phyloP scores from a whole-genome alignment of 2,329 filamentous ascomycete species.

The Aspergillus pseudonomiae region DNA sequence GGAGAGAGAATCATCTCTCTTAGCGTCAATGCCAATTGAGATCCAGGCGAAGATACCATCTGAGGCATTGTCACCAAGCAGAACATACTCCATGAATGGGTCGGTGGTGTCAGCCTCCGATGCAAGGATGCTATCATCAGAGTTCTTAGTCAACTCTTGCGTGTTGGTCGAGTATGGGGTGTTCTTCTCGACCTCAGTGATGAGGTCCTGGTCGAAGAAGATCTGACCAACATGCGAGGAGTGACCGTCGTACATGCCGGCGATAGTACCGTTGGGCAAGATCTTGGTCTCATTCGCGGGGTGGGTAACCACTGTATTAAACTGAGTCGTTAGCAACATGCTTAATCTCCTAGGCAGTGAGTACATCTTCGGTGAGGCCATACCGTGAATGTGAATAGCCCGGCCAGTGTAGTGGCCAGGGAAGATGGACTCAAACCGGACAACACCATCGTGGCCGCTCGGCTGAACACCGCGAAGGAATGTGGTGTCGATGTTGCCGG shows the following conservation, averaged over 20 bases:
- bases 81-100: conserved; percentile 10
- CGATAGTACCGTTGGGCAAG: not conserved
- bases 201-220: conserved; percentile 1
- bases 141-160: conserved; percentile 1
- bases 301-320: conserved; percentile 29
- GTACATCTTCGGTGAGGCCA: not conserved
- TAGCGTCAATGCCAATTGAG: not conserved
- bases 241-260: not conserved
- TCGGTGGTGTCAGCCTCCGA: conserved; percentile 3
- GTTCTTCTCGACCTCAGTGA: not conserved
- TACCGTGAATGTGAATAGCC: conserved; percentile 40
- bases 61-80: conserved; percentile 23
- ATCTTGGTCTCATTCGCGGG: conserved; percentile 26
- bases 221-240: conserved; percentile 1
- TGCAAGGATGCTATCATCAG: not conserved
- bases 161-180: not conserved
- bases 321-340: not conserved
- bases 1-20: not conserved
- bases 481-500: conserved; percentile 45
- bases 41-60: conserved; percentile 8
- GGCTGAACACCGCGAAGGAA: conserved; percentile 52
- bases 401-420: conserved; percentile 51
- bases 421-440: conserved; percentile 47
- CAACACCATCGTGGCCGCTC: conserved; percentile 46
- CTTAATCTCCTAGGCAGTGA: not conserved